Conservation (phyloP, 805 yeast species). For the Wickerhamiella kurtzmanii region DNA sequence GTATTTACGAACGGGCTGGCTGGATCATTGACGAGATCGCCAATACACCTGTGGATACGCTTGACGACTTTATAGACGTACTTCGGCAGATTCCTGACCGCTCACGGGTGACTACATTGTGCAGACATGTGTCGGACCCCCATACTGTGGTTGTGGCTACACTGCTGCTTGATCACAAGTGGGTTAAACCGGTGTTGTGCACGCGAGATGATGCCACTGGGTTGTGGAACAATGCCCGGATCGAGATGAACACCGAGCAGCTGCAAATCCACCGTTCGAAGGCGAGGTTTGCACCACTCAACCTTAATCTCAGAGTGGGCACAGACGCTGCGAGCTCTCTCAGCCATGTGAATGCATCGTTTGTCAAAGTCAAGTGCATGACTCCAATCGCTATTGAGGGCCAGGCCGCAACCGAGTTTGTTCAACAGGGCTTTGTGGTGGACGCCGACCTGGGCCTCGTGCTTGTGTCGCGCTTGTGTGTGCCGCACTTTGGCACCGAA, state of each 20-base stretch:
- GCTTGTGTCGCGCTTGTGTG: conserved; percentile 59
- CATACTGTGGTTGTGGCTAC: conserved; percentile 61
- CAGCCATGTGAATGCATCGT: conserved; percentile 16
- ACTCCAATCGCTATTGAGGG: conserved; percentile 68
- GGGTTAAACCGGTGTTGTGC: conserved; percentile 41
- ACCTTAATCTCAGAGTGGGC: conserved; percentile 39
- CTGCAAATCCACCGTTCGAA: conserved; percentile 38
- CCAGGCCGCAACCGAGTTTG: conserved; percentile 44
- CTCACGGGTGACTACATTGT: conserved; percentile 52
- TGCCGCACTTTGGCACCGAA: conserved; percentile 75
- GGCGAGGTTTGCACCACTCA: conserved; percentile 38
- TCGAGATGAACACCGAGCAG: conserved; percentile 47
- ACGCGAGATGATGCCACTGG: conserved; percentile 43
- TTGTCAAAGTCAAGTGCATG: conserved; percentile 55
- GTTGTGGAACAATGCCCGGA: conserved; percentile 40
- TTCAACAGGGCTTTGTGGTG: conserved; percentile 64
- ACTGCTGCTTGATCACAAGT: conserved; percentile 68
- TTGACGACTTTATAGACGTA: conserved; percentile 64
- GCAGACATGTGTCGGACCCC: conserved; percentile 66
- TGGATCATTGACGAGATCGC: conserved; percentile 75
- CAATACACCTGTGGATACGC: conserved; percentile 56
- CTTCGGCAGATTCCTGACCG: conserved; percentile 69
- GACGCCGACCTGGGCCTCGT: conserved; percentile 73
- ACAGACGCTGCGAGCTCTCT: conserved; percentile 6
- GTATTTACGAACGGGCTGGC: conserved; percentile 43